Evolutionary conservation across 1,284 basidiomycete species (phyloP).

Genomic region (Cryptococcus jaspeensis): DNA sequence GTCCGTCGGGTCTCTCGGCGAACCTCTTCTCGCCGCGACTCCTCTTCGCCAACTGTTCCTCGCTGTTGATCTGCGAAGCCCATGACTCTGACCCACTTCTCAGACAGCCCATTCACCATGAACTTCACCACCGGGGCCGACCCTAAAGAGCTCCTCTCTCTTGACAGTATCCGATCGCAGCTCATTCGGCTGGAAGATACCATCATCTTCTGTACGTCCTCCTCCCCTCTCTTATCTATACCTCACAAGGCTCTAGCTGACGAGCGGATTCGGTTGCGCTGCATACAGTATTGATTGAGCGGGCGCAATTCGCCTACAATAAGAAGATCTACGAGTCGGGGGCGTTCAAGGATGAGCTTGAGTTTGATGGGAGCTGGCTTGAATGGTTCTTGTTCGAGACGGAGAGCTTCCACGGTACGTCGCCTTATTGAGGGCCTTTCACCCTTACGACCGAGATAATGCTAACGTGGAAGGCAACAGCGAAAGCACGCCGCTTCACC

Average conservation of each 20-base stretch:
- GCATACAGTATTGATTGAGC: slow-evolving; percentile 78
- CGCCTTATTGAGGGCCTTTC: background rate
- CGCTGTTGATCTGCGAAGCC: no score
- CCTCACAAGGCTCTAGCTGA: background rate
- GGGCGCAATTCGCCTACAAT: slow-evolving; percentile 95
- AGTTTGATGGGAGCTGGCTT: slow-evolving; percentile 83
- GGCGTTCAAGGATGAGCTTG: slow-evolving; percentile 68
- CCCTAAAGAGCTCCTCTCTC: slow-evolving; percentile 71
- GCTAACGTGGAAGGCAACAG: slow-evolving; percentile 52
- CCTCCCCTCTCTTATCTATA: background rate
- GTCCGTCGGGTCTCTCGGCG: no score
- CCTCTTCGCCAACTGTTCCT: no score
- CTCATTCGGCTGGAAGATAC: slow-evolving; percentile 93
- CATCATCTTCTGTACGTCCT: slow-evolving; percentile 75
- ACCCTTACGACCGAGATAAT: background rate
- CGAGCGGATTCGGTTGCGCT: background rate
- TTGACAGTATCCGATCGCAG: slow-evolving; percentile 81
- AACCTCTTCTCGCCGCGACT: no score
- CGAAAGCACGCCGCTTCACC: slow-evolving; percentile 88
- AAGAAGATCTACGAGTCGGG: slow-evolving; percentile 81
- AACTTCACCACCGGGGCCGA: slow-evolving; percentile 57
- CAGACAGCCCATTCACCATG: slow-evolving; percentile 24
- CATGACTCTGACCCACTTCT: background rate
- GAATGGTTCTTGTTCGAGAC: slow-evolving; percentile 97
- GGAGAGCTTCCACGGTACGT: slow-evolving; percentile 88